These are phyloP conservation scores for Aspergillus ibericus DNA, from an alignment of 2,329 filamentous ascomycete species.

Conservation along the genomic window DNA sequence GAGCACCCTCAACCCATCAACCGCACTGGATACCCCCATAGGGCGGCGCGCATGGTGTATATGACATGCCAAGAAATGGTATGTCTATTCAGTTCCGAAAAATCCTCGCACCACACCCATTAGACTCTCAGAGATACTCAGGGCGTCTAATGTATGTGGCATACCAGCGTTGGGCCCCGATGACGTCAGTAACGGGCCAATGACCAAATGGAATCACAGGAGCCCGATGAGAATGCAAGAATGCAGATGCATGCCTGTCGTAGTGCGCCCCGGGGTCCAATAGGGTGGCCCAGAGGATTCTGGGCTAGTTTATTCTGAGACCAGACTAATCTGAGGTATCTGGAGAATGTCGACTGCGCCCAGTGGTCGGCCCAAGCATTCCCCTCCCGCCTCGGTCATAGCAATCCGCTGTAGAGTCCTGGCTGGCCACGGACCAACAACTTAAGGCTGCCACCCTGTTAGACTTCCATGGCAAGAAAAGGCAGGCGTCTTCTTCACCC, in stretches of 20 bases:
- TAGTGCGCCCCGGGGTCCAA: background rate
- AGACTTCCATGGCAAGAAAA: too few relatives aligned
- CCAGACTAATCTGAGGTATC: conserved; percentile 1
- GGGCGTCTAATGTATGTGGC: conserved; percentile 4
- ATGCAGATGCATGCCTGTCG: conserved; percentile 4
- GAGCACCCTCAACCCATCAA: background rate
- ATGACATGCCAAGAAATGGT: background rate
- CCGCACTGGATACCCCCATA: background rate
- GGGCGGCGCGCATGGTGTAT: background rate
- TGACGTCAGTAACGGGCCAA: conserved; percentile 3
- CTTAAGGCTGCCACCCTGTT: too few relatives aligned
- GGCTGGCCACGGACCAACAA: background rate
- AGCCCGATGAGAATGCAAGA: background rate
- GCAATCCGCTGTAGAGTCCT: background rate
- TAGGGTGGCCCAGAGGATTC: background rate
- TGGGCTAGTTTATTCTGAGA: background rate
- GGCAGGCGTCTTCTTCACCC: background rate
- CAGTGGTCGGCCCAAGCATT: background rate
- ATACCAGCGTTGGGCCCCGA: conserved; percentile 1
- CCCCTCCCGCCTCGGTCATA: background rate
- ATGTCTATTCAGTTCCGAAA: background rate
- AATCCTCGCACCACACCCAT: background rate
- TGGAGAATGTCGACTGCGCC: background rate
- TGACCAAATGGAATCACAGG: background rate
- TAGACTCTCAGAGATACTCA: background rate